Evolutionary conservation across 2,329 filamentous ascomycete species (phyloP), one percentile per base, ranked within the genome.

Genomic region (Cladosporium sp.): DNA sequence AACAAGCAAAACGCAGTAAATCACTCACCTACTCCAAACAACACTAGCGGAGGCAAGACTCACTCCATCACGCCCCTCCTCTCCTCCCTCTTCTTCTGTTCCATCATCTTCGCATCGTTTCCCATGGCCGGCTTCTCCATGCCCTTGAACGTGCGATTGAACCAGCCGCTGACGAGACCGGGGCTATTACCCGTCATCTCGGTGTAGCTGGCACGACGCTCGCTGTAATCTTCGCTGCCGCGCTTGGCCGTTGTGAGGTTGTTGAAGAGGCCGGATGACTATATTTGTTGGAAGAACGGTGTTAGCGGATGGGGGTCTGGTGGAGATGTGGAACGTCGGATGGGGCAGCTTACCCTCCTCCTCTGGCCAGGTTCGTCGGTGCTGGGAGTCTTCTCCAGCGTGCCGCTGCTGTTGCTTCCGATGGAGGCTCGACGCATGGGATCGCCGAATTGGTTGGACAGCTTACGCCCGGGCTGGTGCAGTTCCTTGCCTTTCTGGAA

Each of bases 401-500:
- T 54, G 9, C 41, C 50, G 13, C 50, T 54, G n/a, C 36, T 40
- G 15, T 41, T 50, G 27, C 34, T 54, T 7, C 45, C 45, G 2
- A 32, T 20, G 12, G 45, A 48, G n/a, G 45, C 32, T 22, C 45
- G 39, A 17, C 49, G 30, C 4, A 50, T 32, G 29, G 47, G 47
- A 32, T 50, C 48, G 22, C 48, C 48, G 9, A 51, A 51, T 29
- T 51, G 48, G 18, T 51, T 50, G n/a, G 54, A 58, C 9, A 48
- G 22, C 39, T 53, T 55, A 27, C 51, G 47, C 15, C 51, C 56
- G 13, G 62, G 59, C 42, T 64, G 61, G 42, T 65, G 63, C 20
- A 65, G 55, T 38, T 66, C 63, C 41, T 66, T 67, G 42, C 64
- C 64, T 22, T 55, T 55, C 47, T 67, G 64, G 43, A 65, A 65